Evolutionary conservation across 129 eudicot species (phyloP), one percentile per base, ranked within the genome.

Genomic region (Flaveria robusta): DNA sequence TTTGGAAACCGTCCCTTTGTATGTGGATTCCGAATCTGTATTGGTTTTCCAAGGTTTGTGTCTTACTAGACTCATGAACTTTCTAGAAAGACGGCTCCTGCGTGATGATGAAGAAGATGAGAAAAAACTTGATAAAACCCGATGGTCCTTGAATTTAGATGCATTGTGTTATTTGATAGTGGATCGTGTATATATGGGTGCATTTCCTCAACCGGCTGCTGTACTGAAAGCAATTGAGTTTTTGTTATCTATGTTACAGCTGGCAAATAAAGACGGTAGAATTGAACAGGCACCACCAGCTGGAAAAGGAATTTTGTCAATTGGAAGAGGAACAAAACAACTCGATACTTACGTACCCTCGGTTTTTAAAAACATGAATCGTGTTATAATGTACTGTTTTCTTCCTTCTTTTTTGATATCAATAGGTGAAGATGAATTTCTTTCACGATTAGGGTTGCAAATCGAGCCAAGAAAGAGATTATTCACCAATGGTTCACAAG

Each of bases 111-210:
- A 95, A 83, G 99, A 91, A 87, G 77, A 86, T 52, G 96, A 86
- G 68, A 91, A 95, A 72, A 95, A 91, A 85, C 82, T 95, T 24
- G 99, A 95, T 78, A 95, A 95, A 77, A 84, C 70, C 74, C 86
- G 97, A 7, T 95, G 99, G 99, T 89, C 97, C 26, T 74, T 83
- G 75, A 95, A 95, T 84, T 66, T 95, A 67, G 99, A 95, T 42
- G 88, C 96, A 34, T 79, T 95, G 31, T 91, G 97, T 62, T 86
- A 87, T 85, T 52, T 91, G 89, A 87, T 95, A 24, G 99, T 95
- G 16, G 99, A 95, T 73, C 96, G 99, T 27, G 97, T 85, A 13
- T 95, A 95, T 64, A 89, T 95, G 99, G 99, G 99, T 72, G 99
- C 89, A 46, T 95, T 95, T 74, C 99, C 99, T 18, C 96, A 87